phyloP scores from a whole-genome alignment of 352 stramenopile species.

The Globisporangium yorkense region DNA sequence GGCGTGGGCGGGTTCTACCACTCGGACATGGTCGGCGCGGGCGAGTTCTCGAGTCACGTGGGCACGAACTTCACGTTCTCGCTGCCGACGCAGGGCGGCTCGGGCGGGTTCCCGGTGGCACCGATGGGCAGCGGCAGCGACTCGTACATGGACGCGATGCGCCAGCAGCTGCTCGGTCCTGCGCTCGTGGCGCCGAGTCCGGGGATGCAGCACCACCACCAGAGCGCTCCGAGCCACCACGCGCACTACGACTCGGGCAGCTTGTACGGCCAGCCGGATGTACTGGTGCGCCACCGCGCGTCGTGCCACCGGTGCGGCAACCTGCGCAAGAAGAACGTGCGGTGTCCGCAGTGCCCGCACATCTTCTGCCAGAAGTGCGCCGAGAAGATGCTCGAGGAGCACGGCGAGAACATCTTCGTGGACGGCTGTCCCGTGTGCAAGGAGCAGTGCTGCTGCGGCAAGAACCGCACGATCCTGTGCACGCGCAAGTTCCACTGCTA shows the following conservation, averaged over 20 bases:
- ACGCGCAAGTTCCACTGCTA: constrained; percentile 86
- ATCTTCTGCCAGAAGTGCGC: constrained; percentile 88
- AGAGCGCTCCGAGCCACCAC: not conserved
- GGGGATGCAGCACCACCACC: not conserved
- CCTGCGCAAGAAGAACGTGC: constrained; percentile 84
- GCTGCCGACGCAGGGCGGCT: constrained; percentile 6
- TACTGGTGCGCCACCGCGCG: constrained; percentile 63
- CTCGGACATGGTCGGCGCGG: constrained; percentile 10
- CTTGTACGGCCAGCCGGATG: constrained; percentile 16
- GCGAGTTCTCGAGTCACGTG: constrained; percentile 15
- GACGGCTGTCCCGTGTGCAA: constrained; percentile 85
- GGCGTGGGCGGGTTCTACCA: constrained; percentile 15
- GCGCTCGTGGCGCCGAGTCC: constrained; percentile 1
- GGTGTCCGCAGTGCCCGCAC: constrained; percentile 76
- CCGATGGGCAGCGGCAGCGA: constrained; percentile 6
- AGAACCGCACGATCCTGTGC: constrained; percentile 70
- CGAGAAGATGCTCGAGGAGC: constrained; percentile 88
- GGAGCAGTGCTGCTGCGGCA: constrained; percentile 83
- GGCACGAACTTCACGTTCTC: constrained; percentile 17
- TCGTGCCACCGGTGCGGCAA: constrained; percentile 88
- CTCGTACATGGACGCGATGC: constrained; percentile 16
- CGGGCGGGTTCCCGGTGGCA: constrained; percentile 2
- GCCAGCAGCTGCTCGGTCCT: constrained; percentile 11
- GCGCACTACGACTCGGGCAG: not conserved
- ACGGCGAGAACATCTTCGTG: constrained; percentile 67